Base-by-base conservation (phyloP, 75 land plant species). In the Selaginella tamariscina region DNA sequence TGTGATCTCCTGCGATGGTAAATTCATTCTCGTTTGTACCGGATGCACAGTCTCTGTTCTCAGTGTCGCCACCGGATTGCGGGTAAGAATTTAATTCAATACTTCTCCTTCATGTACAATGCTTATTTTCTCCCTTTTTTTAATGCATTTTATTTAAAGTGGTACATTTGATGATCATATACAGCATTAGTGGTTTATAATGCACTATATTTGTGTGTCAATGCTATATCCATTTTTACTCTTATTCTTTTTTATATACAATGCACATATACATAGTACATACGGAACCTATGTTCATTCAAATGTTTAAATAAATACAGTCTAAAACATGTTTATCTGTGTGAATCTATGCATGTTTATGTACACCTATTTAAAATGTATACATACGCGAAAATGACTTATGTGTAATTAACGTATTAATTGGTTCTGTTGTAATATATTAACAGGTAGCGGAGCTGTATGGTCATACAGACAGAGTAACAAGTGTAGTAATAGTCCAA, bases 1-100 rank as follows among this genome's bases (percentile, higher is more conserved):
- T 1, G 83, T 78, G 2, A 87, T 94, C 74, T 94, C 98, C 0
- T 71, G 78, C 32, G 98, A 94, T 66, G 88, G 75, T 23, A 89
- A 80, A 75, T 74, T 77, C 27, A 73, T 94, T 29, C 85, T 94
- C 18, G 82, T 85, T 15, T 87, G 91, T 77, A 87, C 88, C 1
- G 84, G 83, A 64, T 73, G 63, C 73, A 68, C 84, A 31, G 96
- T 94, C 22, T 87, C 98, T 44, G 68, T 94, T 66, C 87, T 80
- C 82, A 87, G 98, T 69, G 85, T 84, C n/a, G 70, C 88, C 70
- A 89, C 98, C 0, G 84, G 78, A 23, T 64, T 89, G 63, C 79
- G 76, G 78, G 86, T 87, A 31, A 32, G 69, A 0, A 59, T 63
- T 13, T 26, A 54, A 0, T 33, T 24, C 18, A 23, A 27, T n/a